Evolutionary conservation across 2,329 filamentous ascomycete genomes (phyloP).

Genomic region (Rugonectria rugulosa): DNA sequence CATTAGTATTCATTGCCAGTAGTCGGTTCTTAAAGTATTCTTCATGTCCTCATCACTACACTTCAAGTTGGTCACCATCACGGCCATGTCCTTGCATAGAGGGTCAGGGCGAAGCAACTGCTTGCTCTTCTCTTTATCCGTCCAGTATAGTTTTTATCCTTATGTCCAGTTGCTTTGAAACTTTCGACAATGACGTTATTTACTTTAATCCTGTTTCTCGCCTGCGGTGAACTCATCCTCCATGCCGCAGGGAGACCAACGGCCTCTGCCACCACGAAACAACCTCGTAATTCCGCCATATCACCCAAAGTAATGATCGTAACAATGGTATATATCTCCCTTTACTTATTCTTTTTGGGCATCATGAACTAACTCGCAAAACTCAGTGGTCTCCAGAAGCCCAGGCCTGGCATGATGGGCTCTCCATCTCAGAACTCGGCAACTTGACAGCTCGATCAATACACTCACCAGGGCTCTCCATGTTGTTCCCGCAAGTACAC

Average conservation of each 20-base stretch:
- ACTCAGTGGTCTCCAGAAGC: conserved; percentile 68
- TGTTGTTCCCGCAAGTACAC: conserved; percentile 69
- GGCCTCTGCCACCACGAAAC: neutral
- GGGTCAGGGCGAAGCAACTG: neutral
- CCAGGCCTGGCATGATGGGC: conserved; percentile 65
- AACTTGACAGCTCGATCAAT: conserved; percentile 65
- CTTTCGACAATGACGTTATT: conserved; percentile 19
- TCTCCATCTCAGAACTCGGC: conserved; percentile 54
- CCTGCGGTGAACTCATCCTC: conserved; percentile 3
- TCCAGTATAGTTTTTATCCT: neutral
- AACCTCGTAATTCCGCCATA: conserved; percentile 37
- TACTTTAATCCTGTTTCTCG: conserved; percentile 11
- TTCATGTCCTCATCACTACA: neutral
- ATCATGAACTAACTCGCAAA: conserved; percentile 4
- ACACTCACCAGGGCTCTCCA: conserved; percentile 68
- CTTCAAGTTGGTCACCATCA: neutral
- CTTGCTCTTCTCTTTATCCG: neutral
- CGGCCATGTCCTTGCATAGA: conserved; percentile 19
- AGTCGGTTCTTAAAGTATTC: conserved; percentile 1
- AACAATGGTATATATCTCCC: conserved; percentile 61
- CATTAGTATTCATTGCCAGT: conserved; percentile 28
- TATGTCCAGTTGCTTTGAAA: neutral
- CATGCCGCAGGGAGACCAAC: conserved; percentile 3
- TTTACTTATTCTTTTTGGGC: neutral
- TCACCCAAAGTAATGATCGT: conserved; percentile 69